Conservation (phyloP, 2,329 filamentous ascomycete genomes). For the Epichloe scottii region DNA sequence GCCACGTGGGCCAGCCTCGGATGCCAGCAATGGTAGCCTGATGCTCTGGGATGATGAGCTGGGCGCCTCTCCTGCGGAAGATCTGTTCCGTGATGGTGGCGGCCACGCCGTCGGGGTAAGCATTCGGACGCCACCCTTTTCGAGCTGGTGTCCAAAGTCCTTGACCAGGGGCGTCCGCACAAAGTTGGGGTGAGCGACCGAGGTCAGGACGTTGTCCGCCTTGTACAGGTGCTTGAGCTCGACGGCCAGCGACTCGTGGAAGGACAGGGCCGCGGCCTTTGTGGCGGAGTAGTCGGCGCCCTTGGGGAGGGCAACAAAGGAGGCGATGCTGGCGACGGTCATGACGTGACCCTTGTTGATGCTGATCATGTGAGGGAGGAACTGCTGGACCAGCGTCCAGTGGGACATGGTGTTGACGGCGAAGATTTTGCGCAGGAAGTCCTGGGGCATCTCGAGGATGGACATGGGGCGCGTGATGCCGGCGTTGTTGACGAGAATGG, state of each 20-base stretch:
- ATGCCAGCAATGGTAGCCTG: conserved; percentile 17
- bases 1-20: conserved; percentile 29
- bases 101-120: conserved; percentile 26
- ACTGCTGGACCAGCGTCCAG: conserved; percentile 51
- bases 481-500: conserved; percentile 60
- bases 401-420: conserved; percentile 56
- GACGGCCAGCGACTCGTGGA: conserved; percentile 50
- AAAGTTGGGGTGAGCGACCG: conserved; percentile 47
- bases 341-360: conserved; percentile 59
- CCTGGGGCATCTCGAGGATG: conserved; percentile 44
- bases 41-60: conserved; percentile 30
- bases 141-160: conserved; percentile 17
- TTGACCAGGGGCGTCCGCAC: conserved; percentile 33
- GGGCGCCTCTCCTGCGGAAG: conserved; percentile 28
- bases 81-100: conserved; percentile 32
- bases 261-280: conserved; percentile 52
- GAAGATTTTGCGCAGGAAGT: conserved; percentile 49
- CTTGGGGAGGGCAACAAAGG: conserved; percentile 44
- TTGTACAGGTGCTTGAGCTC: conserved; percentile 48
- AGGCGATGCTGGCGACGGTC: conserved; percentile 54
- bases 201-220: conserved; percentile 48
- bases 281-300: conserved; percentile 54
- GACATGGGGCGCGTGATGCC: conserved; percentile 46
- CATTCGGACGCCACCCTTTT: conserved; percentile 17
- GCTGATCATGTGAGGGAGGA: conserved; percentile 51